Evolutionary conservation across 495 filamentous ascomycete species (phyloP), one percentile per base, ranked within the genome.

Genomic region (Paragyromitra xinjiangensis): DNA sequence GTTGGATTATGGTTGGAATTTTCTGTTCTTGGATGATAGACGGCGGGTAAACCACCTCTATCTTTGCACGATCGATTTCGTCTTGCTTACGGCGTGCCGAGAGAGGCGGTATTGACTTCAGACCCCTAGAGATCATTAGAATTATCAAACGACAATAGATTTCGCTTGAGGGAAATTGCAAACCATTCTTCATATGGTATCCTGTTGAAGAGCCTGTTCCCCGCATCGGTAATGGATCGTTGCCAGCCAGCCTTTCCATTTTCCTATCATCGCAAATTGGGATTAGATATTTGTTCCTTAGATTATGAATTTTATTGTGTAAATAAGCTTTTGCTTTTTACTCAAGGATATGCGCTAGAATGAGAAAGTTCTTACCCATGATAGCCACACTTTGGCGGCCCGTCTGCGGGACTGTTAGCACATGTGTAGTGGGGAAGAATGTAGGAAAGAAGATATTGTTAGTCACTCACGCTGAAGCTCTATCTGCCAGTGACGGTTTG

Each of bases 161-260:
- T 53, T 1, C 16, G 14, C 26, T 61, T 5, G 56, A 72, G 40
- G 19, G 22, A 48, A 55, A 59, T 26, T 61, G 44, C 81, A 42
- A 59, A 83, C 91, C 95, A 99, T 92, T 99, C 95, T 85, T 98
- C 93, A 83, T 91, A 97, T 1, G 95, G 93, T 78, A 99, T 94
- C 51, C 93, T 89, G 80, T 92, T 91, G 64, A 98, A 88, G 9
- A 92, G 88, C 37, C 89, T 86, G 85, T 98, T 98, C 37, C 96
- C 95, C 83, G 94, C 95, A 65, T 86, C 86, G 24, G 94, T 94
- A 39, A 97, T 86, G 72, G 87, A 88, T 77, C 92, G 93, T 85
- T 98, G 92, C 95, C 95, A 98, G 42, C 92, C 91, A 62, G 86
- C 86, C 3, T 95, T 91, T 71, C 90, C 89, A 81, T 90, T 90